Evolutionary conservation across 2,329 filamentous ascomycete species (phyloP), one percentile per base, ranked within the genome.

Genomic region (Colletotrichum siamense): DNA sequence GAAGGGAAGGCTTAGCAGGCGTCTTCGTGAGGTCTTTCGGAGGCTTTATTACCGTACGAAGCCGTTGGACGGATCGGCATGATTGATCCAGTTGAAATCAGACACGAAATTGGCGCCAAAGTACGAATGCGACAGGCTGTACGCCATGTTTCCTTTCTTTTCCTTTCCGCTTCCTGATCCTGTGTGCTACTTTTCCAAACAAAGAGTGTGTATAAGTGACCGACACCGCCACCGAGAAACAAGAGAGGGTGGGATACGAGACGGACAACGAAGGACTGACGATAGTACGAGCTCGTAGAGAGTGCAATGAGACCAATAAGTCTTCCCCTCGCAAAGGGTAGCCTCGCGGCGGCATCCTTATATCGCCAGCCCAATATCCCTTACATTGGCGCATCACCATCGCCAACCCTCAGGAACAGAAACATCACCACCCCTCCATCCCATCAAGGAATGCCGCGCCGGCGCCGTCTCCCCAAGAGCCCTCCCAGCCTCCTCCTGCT

Each of bases 51-150:
- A 95, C 82, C 88, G 84, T 30, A 95, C 94, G 80, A 90, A 95
- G 61, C 94, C 94, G 77, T 92, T 84, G 13, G 91, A 95, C 2
- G 91, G 92, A 79, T 96, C 94, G 6, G 78, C 67, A 3, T 84
- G 86, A 18, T 87, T 86, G 76, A 88, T 86, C 82, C 90, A 91
- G 78, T 84, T 86, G 81, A 91, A 91, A 74, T 84, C 84, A 59
- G 82, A 84, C 72, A 90, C 83, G 63, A 90, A 83, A 69, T 86
- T 84, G 63, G 85, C 82, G 61, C 86, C 86, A 24, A 83, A 82
- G 70, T 88, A 90, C 26, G 84, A 88, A 72, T 82, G 84, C 13
- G 82, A 80, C 65, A 90, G 81, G 39, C 85, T 82, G 80, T 90
- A 90, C 6, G 69, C 77, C 77, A 78, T 78, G 13, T 28, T 18